Percentiles rank a stretch among this genome's conserved stretches.
Conservation (phyloP, 1,139 yeast genomes). For the Kodamaea derodonti region DNA sequence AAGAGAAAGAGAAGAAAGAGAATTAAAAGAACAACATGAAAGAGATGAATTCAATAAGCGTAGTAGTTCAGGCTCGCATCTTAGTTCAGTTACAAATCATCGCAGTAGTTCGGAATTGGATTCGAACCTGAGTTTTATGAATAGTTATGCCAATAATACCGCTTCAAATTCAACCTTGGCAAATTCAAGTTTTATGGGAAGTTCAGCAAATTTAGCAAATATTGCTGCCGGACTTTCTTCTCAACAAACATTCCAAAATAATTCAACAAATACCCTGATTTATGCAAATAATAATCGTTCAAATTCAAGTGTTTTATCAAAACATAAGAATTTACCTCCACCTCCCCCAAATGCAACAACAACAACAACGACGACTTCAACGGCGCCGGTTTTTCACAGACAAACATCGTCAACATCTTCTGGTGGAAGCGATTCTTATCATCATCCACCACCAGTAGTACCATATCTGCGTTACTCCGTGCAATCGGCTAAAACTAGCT, state of each 20-base stretch:
- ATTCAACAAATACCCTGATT: constrained; percentile 4
- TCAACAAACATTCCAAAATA: not conserved
- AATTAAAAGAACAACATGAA: not conserved
- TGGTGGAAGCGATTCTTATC: constrained; percentile 1
- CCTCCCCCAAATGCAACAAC: constrained; percentile 19
- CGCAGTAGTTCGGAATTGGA: not conserved
- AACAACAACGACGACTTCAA: constrained; percentile 1
- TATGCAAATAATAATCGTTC: constrained; percentile 14
- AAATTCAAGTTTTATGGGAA: not conserved
- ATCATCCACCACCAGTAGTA: constrained; percentile 6
- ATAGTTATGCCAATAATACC: constrained; percentile 1
- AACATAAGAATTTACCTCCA: constrained; percentile 29
- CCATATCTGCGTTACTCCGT: constrained; percentile 13
- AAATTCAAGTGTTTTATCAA: constrained; percentile 17
- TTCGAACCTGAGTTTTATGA: constrained; percentile 3
- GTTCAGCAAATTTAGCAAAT: not conserved
- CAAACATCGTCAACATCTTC: not conserved
- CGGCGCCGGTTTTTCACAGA: constrained; percentile 2
- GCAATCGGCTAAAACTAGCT: constrained; percentile 16
- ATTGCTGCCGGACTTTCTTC: not conserved
- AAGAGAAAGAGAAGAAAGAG: constrained; percentile 6
- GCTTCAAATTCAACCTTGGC: constrained; percentile 1
- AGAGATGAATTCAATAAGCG: not conserved
- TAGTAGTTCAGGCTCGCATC: not conserved
- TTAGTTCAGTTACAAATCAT: not conserved